Evolutionary conservation across 345 rosid genomes (phyloP).

Genomic region (Lepidium africanum): DNA sequence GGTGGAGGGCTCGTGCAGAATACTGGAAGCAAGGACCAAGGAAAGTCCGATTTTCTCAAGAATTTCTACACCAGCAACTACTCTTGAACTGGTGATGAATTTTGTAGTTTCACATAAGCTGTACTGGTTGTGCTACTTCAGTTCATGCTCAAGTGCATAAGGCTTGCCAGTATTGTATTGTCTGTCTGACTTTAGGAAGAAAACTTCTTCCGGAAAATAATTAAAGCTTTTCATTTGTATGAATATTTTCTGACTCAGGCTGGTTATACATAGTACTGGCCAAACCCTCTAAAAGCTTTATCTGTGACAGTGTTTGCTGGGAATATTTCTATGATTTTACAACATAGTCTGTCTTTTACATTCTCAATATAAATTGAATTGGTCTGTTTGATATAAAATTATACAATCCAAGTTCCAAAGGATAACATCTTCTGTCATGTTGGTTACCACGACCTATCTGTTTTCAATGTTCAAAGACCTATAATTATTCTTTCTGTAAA

Average conservation of each 20-base stretch:
- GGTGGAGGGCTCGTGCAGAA: conserved; percentile 78
- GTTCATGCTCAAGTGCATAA: conserved; percentile 10
- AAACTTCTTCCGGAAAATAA: conserved; percentile 18
- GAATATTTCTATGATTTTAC: conserved; percentile 5
- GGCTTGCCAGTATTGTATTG: conserved; percentile 10
- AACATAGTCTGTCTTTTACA: background rate
- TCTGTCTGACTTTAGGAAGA: conserved; percentile 14
- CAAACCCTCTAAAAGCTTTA: conserved; percentile 12
- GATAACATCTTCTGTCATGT: conserved; percentile 14
- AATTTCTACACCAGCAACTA: conserved; percentile 87
- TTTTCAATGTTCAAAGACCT: conserved; percentile 19
- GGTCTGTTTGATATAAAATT: background rate
- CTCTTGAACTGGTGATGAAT: conserved; percentile 37
- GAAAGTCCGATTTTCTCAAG: conserved; percentile 70
- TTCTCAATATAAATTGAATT: conserved; percentile 10
- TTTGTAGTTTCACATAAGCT: conserved; percentile 4
- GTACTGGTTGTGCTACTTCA: conserved; percentile 12
- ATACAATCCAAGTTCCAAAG: conserved; percentile 13
- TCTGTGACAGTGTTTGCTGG: background rate
- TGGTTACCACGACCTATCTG: conserved; percentile 8
- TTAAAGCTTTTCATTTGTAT: conserved; percentile 11
- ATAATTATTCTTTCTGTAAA: conserved; percentile 22
- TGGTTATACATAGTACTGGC: background rate
- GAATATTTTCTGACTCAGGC: conserved; percentile 5
- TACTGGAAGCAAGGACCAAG: conserved; percentile 54